phyloP scores from a whole-genome alignment of 768 basidiomycete species.

The Clitopilus hobsonii region DNA sequence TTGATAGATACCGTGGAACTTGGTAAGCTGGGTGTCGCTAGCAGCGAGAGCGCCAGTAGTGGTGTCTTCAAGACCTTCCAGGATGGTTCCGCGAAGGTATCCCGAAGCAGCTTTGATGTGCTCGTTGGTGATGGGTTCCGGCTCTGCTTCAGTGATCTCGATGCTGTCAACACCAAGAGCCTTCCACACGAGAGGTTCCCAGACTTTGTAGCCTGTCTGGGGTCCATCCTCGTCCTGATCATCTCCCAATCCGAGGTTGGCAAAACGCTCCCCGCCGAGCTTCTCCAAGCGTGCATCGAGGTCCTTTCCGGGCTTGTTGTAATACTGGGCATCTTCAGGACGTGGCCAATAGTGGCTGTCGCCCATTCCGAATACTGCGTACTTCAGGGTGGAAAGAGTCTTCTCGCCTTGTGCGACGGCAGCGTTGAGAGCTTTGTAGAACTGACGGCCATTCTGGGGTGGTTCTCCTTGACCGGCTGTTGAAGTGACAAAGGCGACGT shows the following conservation, averaged over 20 bases:
- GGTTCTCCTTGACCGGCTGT: slow-evolving; percentile 97
- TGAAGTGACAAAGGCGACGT: slow-evolving; percentile 86
- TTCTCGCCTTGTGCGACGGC: slow-evolving; percentile 53
- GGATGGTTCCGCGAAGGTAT: slow-evolving; percentile 93
- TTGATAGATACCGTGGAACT: slow-evolving; percentile 96
- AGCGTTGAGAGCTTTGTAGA: slow-evolving; percentile 82
- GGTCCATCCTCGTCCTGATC: slow-evolving; percentile 97
- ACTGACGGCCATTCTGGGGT: slow-evolving; percentile 90
- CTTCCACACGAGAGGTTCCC: slow-evolving; percentile 94
- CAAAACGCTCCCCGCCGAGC: slow-evolving; percentile 76
- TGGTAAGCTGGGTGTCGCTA: slow-evolving; percentile 91
- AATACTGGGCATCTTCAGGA: slow-evolving; percentile 94
- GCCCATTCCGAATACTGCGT: slow-evolving; percentile 90
- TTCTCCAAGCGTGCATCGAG: slow-evolving; percentile 75
- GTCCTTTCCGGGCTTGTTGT: slow-evolving; percentile 95
- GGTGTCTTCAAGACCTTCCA: slow-evolving; percentile 82
- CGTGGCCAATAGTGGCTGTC: slow-evolving; percentile 99
- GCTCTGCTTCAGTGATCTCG: slow-evolving; percentile 88
- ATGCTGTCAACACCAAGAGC: slow-evolving; percentile 86
- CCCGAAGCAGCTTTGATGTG: slow-evolving; percentile 97
- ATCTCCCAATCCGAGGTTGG: slow-evolving; percentile 80
- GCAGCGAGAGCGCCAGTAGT: slow-evolving; percentile 89
- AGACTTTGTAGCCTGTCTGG: slow-evolving; percentile 94
- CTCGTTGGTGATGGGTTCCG: slow-evolving; percentile 97
- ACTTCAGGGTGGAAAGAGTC: slow-evolving; percentile 61